Evolutionary conservation across 768 basidiomycete species (phyloP).

Genomic region (Agaricus bisporus): DNA sequence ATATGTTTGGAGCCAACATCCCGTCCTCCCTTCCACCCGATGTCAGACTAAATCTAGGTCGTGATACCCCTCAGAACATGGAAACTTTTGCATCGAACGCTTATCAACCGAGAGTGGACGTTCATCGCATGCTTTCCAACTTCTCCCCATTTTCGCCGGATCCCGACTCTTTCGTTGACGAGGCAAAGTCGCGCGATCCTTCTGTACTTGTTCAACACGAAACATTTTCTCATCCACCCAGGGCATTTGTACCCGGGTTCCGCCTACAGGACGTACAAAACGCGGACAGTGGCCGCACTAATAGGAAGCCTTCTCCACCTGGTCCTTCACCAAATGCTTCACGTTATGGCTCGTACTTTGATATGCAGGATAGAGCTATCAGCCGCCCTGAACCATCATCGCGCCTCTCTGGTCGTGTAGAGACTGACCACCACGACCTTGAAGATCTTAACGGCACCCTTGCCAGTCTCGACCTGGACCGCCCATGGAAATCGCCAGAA

Average conservation of each 20-base stretch:
- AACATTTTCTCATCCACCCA: slow-evolving; percentile 39
- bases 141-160: slow-evolving; percentile 84
- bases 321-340: slow-evolving; percentile 38
- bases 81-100: slow-evolving; percentile 6
- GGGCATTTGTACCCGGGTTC: slow-evolving; percentile 48
- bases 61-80: slow-evolving; percentile 16
- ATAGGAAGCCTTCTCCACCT: slow-evolving; percentile 36
- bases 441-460: slow-evolving; percentile 73
- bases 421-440: slow-evolving; percentile 41
- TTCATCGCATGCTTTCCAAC: slow-evolving; percentile 30
- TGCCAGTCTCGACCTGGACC: slow-evolving; percentile 66
- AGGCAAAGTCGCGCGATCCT: slow-evolving; percentile 24
- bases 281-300: slow-evolving; percentile 1
- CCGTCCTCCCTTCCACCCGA: slow-evolving; percentile 15
- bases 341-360: slow-evolving; percentile 42
- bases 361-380: slow-evolving; percentile 30
- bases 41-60: slow-evolving; percentile 9
- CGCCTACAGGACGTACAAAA: slow-evolving; percentile 26
- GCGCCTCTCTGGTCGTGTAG: slow-evolving; percentile 37
- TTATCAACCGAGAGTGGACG: slow-evolving; percentile 25
- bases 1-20: slow-evolving; percentile 5
- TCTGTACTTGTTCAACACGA: slow-evolving; percentile 34
- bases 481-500: slow-evolving; percentile 24
- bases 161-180: slow-evolving; percentile 36
- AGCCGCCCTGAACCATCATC: slow-evolving; percentile 47